Base-by-base conservation (phyloP, 805 yeast genomes). In the Zygosaccharomyces kombuchaensis region DNA sequence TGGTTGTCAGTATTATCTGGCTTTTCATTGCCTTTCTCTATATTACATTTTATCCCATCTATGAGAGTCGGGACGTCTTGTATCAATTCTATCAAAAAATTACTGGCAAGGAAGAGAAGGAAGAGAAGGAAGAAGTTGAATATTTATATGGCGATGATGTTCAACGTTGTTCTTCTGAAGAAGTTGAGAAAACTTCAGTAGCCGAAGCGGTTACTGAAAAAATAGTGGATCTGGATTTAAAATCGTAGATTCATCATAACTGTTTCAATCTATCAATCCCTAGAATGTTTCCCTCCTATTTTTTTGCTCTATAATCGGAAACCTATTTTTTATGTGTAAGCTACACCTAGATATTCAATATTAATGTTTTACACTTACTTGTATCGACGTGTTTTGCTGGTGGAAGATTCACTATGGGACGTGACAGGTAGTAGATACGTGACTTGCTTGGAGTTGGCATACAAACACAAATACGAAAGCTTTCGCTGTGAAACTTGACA, bases 1-100 rank as follows among this genome's bases (percentile, higher is more conserved):
- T 89, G 38, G 79, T 75, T 34, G 95, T 88, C 30, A 80, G 83
- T 48, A 78, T 88, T 45, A 79, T 87, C 48, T 88, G 96, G 96
- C 69, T 86, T 25, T 87, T 86, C 68, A 71, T 76, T 56, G 75
- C 84, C 34, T 80, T 79, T 0, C 74, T 75, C 51, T 71, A 78
- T 46, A 91, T 86, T 25, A 74, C 80, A 16, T 45, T 87, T 31
- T 81, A 73, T 53, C 96, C 96, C 36, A 55, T 87, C 31, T 75
- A 75, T 69, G 89, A 88, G 65, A 89, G 93, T 40, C 71, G 90
- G 54, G 22, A 41, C 10, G n/a, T 42, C 26, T 23, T 44, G 13
- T 25, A 13, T 17, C 44, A 44, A 6, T 40, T 47, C 42, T 47
- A 29, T 27, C 41, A 29, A 14, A 43, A 40, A 34, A 16, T 40